A percentile compares a stretch with the other conserved stretches of the same genome.
Evolutionary conservation across 805 yeast species (phyloP).

Genomic region (Saccharomyces kudriavzevii): DNA sequence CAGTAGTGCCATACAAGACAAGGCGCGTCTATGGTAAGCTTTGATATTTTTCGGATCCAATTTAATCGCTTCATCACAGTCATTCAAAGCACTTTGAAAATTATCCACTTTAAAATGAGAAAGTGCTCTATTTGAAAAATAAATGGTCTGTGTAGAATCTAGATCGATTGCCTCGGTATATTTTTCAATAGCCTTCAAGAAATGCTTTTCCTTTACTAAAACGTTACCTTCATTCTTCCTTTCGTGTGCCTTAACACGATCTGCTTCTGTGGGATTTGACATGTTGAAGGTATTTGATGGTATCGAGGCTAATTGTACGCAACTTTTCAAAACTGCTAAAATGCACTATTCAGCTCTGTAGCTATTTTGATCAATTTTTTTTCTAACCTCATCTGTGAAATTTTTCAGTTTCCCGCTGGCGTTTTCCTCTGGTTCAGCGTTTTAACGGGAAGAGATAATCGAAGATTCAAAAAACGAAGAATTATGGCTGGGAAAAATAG

Average conservation of each 20-base stretch:
- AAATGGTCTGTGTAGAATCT: slow-evolving; percentile 50
- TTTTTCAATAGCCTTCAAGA: slow-evolving; percentile 52
- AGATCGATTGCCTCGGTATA: slow-evolving; percentile 71
- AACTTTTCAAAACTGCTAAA: background rate
- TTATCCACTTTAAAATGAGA: slow-evolving; percentile 80
- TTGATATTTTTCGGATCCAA: slow-evolving; percentile 62
- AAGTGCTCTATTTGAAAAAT: slow-evolving; percentile 82
- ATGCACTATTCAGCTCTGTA: background rate
- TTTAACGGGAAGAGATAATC: background rate
- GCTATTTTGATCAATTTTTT: background rate
- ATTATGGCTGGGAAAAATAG: background rate
- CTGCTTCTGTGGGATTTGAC: slow-evolving; percentile 15
- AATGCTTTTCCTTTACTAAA: slow-evolving; percentile 58
- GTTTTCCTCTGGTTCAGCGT: background rate
- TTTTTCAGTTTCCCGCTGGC: background rate
- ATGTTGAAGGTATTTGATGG: slow-evolving; percentile 2
- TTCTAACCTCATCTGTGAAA: background rate
- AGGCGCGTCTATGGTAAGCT: slow-evolving; percentile 82
- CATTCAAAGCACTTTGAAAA: slow-evolving; percentile 78
- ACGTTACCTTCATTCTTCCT: slow-evolving; percentile 68
- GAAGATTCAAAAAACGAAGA: background rate
- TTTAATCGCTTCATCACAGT: slow-evolving; percentile 63
- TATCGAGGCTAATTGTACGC: background rate
- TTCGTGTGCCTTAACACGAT: slow-evolving; percentile 35
- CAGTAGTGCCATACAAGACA: slow-evolving; percentile 67